Evolutionary conservation across 768 basidiomycete species (phyloP).

Genomic region (Phlegmacium glaucopus): DNA sequence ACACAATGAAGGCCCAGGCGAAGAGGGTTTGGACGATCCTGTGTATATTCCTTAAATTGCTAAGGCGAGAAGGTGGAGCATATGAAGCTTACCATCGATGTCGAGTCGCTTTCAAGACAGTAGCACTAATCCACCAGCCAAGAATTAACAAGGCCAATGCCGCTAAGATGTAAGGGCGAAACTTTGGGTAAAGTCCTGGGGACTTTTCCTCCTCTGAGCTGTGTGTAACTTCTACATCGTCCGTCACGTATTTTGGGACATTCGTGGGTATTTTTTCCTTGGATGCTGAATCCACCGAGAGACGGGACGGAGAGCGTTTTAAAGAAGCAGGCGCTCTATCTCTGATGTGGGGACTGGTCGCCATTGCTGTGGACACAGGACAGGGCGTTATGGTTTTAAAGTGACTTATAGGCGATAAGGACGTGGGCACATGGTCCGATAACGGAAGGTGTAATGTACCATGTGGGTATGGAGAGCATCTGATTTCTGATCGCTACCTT

Average conservation of each 20-base stretch:
- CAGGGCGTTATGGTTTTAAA: too few species aligned
- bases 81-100: conserved; percentile 58
- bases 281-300: conserved; percentile 42
- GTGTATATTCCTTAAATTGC: conserved; percentile 7
- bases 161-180: conserved; percentile 45
- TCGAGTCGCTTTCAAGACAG: conserved; percentile 62
- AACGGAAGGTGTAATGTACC: too few species aligned
- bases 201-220: neutral
- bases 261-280: conserved; percentile 8
- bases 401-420: too few species aligned
- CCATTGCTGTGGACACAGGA: conserved; percentile 3
- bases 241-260: neutral
- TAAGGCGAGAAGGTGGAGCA: conserved; percentile 5
- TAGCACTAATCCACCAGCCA: conserved; percentile 85
- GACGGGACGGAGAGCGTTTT: conserved; percentile 35
- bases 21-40: conserved; percentile 82
- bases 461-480: too few species aligned
- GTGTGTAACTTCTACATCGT: neutral
- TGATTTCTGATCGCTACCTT: too few species aligned
- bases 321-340: neutral
- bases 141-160: conserved; percentile 60
- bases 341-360: neutral
- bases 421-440: too few species aligned
- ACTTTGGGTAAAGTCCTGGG: conserved; percentile 9
- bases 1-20: conserved; percentile 82